These are phyloP conservation scores for Hapsidospora chrysogenum DNA, from an alignment of 495 filamentous ascomycete species.

Conservation along the genomic window DNA sequence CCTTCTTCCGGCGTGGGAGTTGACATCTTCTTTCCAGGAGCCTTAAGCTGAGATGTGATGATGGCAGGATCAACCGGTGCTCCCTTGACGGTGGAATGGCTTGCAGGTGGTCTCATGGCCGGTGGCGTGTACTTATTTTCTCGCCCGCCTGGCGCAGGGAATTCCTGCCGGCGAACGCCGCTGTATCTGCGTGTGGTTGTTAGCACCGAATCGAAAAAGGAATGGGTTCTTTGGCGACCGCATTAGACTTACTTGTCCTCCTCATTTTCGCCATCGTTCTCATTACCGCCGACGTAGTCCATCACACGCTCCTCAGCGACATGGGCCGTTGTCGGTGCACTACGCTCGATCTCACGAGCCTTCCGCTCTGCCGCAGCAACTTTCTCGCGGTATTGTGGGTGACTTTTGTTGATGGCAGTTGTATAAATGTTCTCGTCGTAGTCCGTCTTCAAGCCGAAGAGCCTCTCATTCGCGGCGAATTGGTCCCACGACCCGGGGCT, in stretches of 20 bases:
- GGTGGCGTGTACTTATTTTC: conserved; percentile 84
- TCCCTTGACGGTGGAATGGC: conserved; percentile 50
- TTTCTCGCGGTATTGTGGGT: conserved; percentile 64
- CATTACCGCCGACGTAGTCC: conserved; percentile 27
- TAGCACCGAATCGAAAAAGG: too few species aligned
- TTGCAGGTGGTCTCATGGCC: conserved; percentile 61
- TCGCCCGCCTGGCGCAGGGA: conserved; percentile 39
- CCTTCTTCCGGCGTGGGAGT: conserved; percentile 26
- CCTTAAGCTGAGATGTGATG: conserved; percentile 55
- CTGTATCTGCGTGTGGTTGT: conserved; percentile 68
- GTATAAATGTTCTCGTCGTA: conserved; percentile 95
- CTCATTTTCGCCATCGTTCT: conserved; percentile 44
- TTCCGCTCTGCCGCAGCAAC: conserved; percentile 64
- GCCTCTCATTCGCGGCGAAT: conserved; percentile 74
- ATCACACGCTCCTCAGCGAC: conserved; percentile 79
- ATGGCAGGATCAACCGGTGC: conserved; percentile 69
- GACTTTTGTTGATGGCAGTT: conserved; percentile 64
- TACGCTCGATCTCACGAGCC: conserved; percentile 77
- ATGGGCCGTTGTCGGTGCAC: conserved; percentile 52
- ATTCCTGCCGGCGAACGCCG: conserved; percentile 62
- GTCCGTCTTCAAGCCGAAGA: conserved; percentile 71
- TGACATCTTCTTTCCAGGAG: conserved; percentile 22
- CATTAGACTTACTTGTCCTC: conserved; percentile 78
- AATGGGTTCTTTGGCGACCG: too few species aligned
- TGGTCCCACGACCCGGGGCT: conserved; percentile 63